Evolutionary conservation across 352 stramenopile species (phyloP).

Genomic region (Globisporangium iwayamae): DNA sequence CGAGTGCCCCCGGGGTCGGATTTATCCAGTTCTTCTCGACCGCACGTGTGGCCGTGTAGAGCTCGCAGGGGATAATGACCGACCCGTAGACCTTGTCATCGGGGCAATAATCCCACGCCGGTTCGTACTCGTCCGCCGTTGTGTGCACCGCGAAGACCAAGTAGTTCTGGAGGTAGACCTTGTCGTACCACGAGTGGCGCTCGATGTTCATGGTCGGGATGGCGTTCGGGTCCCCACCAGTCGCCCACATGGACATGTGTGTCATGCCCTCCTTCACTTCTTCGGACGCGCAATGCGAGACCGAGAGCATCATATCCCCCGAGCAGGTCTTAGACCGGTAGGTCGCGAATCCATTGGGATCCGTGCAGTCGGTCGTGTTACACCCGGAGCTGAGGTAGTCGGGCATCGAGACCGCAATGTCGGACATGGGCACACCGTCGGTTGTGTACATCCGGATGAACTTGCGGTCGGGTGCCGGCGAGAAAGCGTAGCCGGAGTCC

Average conservation of each 20-base stretch:
- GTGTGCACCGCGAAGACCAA: conserved; percentile 21
- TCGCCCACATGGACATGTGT: conserved; percentile 29
- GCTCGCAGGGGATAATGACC: conserved; percentile 28
- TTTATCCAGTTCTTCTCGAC: conserved; percentile 13
- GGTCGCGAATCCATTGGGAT: conserved; percentile 16
- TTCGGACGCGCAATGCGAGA: conserved; percentile 27
- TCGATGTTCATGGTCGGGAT: conserved; percentile 14
- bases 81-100: conserved; percentile 22
- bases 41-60: conserved; percentile 17
- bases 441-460: conserved; percentile 27
- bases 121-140: conserved; percentile 17
- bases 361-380: conserved; percentile 25
- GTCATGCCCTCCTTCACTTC: background rate
- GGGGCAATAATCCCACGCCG: conserved; percentile 21
- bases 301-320: conserved; percentile 31
- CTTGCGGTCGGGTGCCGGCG: conserved; percentile 1
- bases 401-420: conserved; percentile 18
- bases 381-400: conserved; percentile 25
- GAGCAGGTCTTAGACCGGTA: conserved; percentile 25
- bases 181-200: conserved; percentile 19
- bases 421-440: conserved; percentile 20
- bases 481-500: conserved; percentile 34
- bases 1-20: conserved; percentile 8
- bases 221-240: conserved; percentile 15
- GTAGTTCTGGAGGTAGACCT: conserved; percentile 6